These are phyloP conservation scores for Boletus eberwhitei DNA, from an alignment of 768 basidiomycete species.

Conservation along the genomic window DNA sequence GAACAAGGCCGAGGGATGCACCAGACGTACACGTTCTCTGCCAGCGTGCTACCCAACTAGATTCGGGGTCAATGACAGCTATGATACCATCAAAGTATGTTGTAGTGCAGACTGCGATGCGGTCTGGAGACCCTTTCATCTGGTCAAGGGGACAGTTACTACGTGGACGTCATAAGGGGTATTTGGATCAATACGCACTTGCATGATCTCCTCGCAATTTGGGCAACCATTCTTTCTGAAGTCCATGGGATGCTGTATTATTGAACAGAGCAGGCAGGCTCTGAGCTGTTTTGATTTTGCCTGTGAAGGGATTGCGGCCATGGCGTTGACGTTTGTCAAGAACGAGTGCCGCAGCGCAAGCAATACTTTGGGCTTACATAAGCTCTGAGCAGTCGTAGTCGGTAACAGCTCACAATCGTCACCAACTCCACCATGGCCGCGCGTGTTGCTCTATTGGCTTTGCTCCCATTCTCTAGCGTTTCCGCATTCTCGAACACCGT, in stretches of 20 bases:
- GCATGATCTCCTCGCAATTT: conserved; percentile 94
- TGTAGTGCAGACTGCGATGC: conserved; percentile 84
- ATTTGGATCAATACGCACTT: conserved; percentile 48
- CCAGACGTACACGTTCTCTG: conserved; percentile 78
- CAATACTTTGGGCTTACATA: conserved; percentile 14
- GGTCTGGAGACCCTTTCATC: conserved; percentile 87
- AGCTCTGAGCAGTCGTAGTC: background rate
- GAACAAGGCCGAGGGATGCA: background rate
- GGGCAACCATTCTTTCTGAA: conserved; percentile 89
- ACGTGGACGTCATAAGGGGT: background rate
- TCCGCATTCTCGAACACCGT: conserved; percentile 59
- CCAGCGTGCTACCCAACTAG: conserved; percentile 96
- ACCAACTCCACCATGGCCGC: conserved; percentile 36
- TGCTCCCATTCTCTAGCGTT: conserved; percentile 39
- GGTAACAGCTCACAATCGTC: no score
- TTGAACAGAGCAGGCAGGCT: conserved; percentile 91
- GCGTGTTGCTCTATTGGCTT: conserved; percentile 41
- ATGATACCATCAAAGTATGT: conserved; percentile 92
- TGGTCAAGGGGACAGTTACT: conserved; percentile 30
- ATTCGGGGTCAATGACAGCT: conserved; percentile 78
- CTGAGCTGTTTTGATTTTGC: conserved; percentile 73
- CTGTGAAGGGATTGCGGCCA: conserved; percentile 52
- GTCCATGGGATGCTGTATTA: conserved; percentile 79
- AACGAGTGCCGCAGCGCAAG: no score
- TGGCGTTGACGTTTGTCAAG: conserved; percentile 9